These are phyloP conservation scores for Lasiodiplodia sp. DNA, from an alignment of 2,329 filamentous ascomycete genomes.

Conservation along the genomic window DNA sequence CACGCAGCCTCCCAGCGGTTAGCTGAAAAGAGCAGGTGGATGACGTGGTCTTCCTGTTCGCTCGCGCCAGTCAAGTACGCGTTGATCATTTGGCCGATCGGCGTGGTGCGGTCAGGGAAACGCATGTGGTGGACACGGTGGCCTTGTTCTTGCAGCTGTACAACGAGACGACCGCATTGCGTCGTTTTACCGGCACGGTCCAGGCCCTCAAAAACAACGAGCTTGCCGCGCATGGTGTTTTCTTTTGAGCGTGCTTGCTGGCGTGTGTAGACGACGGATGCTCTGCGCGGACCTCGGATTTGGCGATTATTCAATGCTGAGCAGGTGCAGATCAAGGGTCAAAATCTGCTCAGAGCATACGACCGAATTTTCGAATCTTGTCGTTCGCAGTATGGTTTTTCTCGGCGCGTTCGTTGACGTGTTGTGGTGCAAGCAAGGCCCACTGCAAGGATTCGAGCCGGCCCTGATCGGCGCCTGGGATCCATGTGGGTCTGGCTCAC, in stretches of 20 bases:
- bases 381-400: background rate
- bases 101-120: slow-evolving; percentile 84
- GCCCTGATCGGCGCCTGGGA: slow-evolving; percentile 25
- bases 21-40: slow-evolving; percentile 88
- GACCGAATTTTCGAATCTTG: background rate
- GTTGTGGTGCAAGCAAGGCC: slow-evolving; percentile 17
- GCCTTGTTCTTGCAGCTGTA: slow-evolving; percentile 60
- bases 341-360: background rate
- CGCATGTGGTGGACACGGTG: slow-evolving; percentile 65
- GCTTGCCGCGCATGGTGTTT: slow-evolving; percentile 65
- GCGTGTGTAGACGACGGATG: background rate
- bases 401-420: background rate
- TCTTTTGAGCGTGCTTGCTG: background rate
- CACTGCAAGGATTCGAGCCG: slow-evolving; percentile 11
- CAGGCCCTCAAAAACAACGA: slow-evolving; percentile 87
- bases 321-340: background rate
- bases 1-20: slow-evolving; percentile 81
- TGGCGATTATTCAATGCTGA: background rate
- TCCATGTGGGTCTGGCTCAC: background rate
- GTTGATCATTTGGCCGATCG: slow-evolving; percentile 88
- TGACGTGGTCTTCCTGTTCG: slow-evolving; percentile 84
- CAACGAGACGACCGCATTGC: slow-evolving; percentile 75
- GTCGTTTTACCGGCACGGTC: slow-evolving; percentile 93
- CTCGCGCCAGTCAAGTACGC: slow-evolving; percentile 76
- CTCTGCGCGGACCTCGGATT: background rate